A percentile compares a stretch with the other conserved stretches of the same genome.
phyloP scores from a whole-genome alignment of 495 filamentous ascomycete species.

The Cryomyces minteri region DNA sequence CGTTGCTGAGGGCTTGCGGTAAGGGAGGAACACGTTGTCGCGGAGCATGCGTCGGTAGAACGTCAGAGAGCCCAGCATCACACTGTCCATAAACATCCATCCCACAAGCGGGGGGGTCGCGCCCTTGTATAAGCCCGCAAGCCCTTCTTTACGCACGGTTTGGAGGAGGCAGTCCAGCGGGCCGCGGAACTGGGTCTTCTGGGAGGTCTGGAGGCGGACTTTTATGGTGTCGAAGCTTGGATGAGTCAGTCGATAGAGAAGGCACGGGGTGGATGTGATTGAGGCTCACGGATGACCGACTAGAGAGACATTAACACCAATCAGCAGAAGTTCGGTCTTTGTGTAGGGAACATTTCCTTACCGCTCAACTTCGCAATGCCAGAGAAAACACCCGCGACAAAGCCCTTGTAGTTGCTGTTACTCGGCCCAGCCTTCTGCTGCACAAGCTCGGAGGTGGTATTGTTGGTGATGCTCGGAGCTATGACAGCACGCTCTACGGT shows the following conservation, averaged over 20 bases:
- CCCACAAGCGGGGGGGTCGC: slow-evolving; percentile 80
- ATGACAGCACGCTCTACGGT: background rate
- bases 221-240: slow-evolving; percentile 86
- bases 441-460: background rate
- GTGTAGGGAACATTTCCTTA: slow-evolving; percentile 20
- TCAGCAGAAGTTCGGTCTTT: background rate
- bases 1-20: background rate
- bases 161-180: slow-evolving; percentile 73
- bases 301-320: slow-evolving; percentile 15
- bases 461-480: background rate
- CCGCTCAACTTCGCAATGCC: slow-evolving; percentile 82
- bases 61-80: slow-evolving; percentile 88
- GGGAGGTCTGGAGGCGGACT: slow-evolving; percentile 83
- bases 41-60: slow-evolving; percentile 70
- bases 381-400: slow-evolving; percentile 85
- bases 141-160: slow-evolving; percentile 63
- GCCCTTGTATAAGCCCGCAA: slow-evolving; percentile 72
- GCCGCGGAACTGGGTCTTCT: slow-evolving; percentile 56
- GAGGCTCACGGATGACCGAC: slow-evolving; percentile 46
- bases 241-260: background rate
- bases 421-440: slow-evolving; percentile 2
- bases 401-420: slow-evolving; percentile 57
- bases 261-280: background rate
- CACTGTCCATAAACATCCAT: slow-evolving; percentile 96
- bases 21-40: slow-evolving; percentile 51